Evolutionary conservation across 352 stramenopile genomes (phyloP).

Genomic region (Globisporangium nunn): DNA sequence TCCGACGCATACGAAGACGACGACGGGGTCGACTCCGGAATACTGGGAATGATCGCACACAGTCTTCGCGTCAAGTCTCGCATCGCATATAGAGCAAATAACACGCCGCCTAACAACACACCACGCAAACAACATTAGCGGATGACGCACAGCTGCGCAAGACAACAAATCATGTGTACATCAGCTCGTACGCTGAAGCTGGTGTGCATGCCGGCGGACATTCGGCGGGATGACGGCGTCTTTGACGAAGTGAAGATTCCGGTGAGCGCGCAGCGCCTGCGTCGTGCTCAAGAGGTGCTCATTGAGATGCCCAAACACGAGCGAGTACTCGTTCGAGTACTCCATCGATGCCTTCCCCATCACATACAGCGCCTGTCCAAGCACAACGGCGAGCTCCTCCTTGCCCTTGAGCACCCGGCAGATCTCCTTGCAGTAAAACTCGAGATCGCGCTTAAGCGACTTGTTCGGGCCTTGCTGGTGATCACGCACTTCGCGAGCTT

Average conservation of each 20-base stretch:
- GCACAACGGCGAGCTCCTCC: slow-evolving; percentile 18
- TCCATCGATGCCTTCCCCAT: slow-evolving; percentile 42
- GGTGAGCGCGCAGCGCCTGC: slow-evolving; percentile 11
- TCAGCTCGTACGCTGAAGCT: slow-evolving; percentile 24
- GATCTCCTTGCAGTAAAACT: slow-evolving; percentile 80
- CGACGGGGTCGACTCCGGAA: slow-evolving; percentile 3
- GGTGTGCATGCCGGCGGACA: neutral
- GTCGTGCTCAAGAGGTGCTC: slow-evolving; percentile 23
- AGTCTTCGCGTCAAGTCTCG: slow-evolving; percentile 34
- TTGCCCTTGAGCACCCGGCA: slow-evolving; percentile 20
- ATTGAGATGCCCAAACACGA: slow-evolving; percentile 47
- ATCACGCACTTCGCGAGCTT: neutral
- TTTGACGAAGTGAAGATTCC: neutral
- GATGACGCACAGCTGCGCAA: neutral
- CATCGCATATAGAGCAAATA: slow-evolving; percentile 35
- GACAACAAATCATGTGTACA: neutral
- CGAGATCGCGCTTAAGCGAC: slow-evolving; percentile 53
- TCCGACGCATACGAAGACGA: slow-evolving; percentile 14
- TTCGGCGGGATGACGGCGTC: slow-evolving; percentile 1
- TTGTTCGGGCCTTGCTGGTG: slow-evolving; percentile 16
- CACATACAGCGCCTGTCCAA: slow-evolving; percentile 36
- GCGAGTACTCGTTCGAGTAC: slow-evolving; percentile 35
- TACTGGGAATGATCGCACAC: slow-evolving; percentile 14
- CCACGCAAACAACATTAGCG: neutral
- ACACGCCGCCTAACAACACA: slow-evolving; percentile 19